Evolutionary conservation across 2,329 filamentous ascomycete species (phyloP).

Genomic region (Myriangium duriaei): DNA sequence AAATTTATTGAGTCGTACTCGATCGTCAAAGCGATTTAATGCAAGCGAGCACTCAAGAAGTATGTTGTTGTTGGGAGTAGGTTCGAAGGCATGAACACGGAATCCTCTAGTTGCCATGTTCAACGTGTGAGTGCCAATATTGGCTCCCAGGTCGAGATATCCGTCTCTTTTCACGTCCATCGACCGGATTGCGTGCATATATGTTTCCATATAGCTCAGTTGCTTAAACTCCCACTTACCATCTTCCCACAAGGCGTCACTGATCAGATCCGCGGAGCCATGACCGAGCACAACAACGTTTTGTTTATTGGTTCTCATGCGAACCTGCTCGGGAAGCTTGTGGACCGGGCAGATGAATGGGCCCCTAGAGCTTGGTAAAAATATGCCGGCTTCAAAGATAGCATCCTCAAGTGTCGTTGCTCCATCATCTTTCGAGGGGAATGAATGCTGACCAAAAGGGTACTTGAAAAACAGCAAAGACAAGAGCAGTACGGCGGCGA

Average conservation of each 20-base stretch:
- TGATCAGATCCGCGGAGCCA: background rate
- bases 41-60: background rate
- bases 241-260: background rate
- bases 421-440: background rate
- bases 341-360: background rate
- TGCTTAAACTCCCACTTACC: background rate
- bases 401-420: background rate
- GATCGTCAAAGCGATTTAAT: background rate
- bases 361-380: background rate
- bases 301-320: background rate
- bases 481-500: background rate
- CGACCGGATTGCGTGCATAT: background rate
- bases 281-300: background rate
- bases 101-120: background rate
- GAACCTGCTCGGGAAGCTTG: background rate
- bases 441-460: background rate
- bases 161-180: background rate
- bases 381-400: background rate
- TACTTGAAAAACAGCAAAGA: background rate
- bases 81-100: background rate
- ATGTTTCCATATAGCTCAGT: background rate
- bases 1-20: background rate
- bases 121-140: background rate
- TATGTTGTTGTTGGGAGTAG: background rate
- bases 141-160: background rate